phyloP scores from a whole-genome alignment of 805 yeast genomes.

The Schwanniomyces occidentalis region DNA sequence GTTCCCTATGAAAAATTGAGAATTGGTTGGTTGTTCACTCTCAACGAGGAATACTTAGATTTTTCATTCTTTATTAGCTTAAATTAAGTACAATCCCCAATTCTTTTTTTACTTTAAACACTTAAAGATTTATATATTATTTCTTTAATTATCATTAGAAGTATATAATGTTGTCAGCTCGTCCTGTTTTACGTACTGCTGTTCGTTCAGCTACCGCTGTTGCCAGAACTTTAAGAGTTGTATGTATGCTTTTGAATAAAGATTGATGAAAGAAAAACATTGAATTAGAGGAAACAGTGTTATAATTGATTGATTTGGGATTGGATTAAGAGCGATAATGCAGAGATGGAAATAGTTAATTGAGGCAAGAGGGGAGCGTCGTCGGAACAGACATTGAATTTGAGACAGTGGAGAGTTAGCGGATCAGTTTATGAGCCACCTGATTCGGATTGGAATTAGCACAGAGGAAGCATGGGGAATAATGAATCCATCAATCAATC shows the following conservation, averaged over 20 bases:
- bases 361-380: no score
- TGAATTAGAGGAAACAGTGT: no score
- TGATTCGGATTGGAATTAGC: no score
- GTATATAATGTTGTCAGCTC: conserved; percentile 69
- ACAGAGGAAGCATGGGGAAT: no score
- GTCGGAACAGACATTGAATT: no score
- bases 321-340: no score
- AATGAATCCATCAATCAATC: no score
- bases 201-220: conserved; percentile 67
- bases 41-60: conserved; percentile 6
- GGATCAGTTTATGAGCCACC: no score
- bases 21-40: conserved; percentile 9
- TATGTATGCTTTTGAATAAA: conserved; percentile 27
- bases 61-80: conserved; percentile 3
- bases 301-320: no score
- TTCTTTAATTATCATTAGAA: conserved; percentile 11
- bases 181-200: conserved; percentile 84
- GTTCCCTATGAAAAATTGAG: conserved; percentile 9
- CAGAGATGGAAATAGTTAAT: no score
- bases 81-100: neutral
- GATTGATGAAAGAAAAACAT: no score
- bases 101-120: conserved; percentile 7
- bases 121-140: conserved; percentile 10
- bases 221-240: conserved; percentile 35
- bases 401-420: no score